phyloP scores from a whole-genome alignment of 2,329 filamentous ascomycete species.

The Thelonectria rubi region DNA sequence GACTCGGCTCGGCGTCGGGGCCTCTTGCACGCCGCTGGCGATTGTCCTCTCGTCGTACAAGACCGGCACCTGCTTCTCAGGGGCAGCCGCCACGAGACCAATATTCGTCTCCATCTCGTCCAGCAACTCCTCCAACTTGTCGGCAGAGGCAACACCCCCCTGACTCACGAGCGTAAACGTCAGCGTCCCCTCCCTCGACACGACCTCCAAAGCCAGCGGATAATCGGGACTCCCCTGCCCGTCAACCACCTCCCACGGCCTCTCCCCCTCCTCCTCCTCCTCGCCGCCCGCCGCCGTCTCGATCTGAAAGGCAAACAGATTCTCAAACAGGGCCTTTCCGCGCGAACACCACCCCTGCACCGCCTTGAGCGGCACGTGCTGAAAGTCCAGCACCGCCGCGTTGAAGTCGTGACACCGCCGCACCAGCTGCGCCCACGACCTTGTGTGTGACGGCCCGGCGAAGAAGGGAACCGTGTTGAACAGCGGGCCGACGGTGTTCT shows the following conservation, averaged over 20 bases:
- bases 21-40: not conserved
- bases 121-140: slow-evolving; percentile 45
- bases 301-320: slow-evolving; percentile 82
- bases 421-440: slow-evolving; percentile 69
- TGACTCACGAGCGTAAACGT: slow-evolving; percentile 69
- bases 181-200: slow-evolving; percentile 61
- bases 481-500: slow-evolving; percentile 78
- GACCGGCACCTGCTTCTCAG: slow-evolving; percentile 22
- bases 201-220: slow-evolving; percentile 79
- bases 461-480: slow-evolving; percentile 90
- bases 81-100: slow-evolving; percentile 19
- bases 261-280: slow-evolving; percentile 39
- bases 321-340: slow-evolving; percentile 75
- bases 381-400: slow-evolving; percentile 72
- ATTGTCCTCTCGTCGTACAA: not conserved
- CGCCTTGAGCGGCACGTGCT: slow-evolving; percentile 76
- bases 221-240: slow-evolving; percentile 69
- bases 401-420: slow-evolving; percentile 76
- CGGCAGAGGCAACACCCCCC: slow-evolving; percentile 46
- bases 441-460: slow-evolving; percentile 52
- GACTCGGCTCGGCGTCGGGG: slow-evolving; percentile 47
- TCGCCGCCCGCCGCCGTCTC: slow-evolving; percentile 50
- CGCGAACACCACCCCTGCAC: slow-evolving; percentile 81
- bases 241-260: slow-evolving; percentile 64
- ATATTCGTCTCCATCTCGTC: slow-evolving; percentile 48